Conservation (phyloP, 257 asterid genomes). For the Nicotiana paniculata region DNA sequence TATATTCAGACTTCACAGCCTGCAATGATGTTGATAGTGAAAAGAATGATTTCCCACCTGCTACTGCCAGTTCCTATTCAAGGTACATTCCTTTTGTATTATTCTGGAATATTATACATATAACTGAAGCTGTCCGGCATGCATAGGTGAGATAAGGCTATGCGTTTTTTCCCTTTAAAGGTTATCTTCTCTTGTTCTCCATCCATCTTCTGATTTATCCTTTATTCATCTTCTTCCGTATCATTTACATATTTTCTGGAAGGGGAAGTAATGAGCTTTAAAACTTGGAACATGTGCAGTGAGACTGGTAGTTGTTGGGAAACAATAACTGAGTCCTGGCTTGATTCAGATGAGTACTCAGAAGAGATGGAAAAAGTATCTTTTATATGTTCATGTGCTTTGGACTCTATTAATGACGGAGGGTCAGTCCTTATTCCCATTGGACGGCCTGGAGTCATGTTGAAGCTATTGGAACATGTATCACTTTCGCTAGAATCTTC, state of each 20-base stretch:
- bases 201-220: background rate
- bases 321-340: slow-evolving; percentile 22
- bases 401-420: slow-evolving; percentile 57
- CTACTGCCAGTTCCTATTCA: slow-evolving; percentile 17
- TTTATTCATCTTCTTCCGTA: background rate
- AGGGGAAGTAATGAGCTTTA: slow-evolving; percentile 10
- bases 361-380: slow-evolving; percentile 73
- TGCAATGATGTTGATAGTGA: slow-evolving; percentile 30
- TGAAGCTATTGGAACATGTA: slow-evolving; percentile 72
- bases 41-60: slow-evolving; percentile 12
- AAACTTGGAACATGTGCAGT: slow-evolving; percentile 28
- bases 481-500: slow-evolving; percentile 44
- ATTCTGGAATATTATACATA: background rate
- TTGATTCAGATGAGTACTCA: slow-evolving; percentile 28
- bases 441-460: slow-evolving; percentile 60
- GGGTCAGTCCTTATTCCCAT: slow-evolving; percentile 83
- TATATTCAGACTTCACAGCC: slow-evolving; percentile 59
- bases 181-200: background rate
- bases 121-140: background rate
- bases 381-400: slow-evolving; percentile 59
- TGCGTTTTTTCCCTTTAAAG: background rate
- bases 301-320: slow-evolving; percentile 24
- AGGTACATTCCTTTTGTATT: slow-evolving; percentile 31
- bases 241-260: background rate
- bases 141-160: background rate